Evolutionary conservation across 192 early-diverging fungal species (phyloP).

Genomic region (Phlyctochytrium planicorne): DNA sequence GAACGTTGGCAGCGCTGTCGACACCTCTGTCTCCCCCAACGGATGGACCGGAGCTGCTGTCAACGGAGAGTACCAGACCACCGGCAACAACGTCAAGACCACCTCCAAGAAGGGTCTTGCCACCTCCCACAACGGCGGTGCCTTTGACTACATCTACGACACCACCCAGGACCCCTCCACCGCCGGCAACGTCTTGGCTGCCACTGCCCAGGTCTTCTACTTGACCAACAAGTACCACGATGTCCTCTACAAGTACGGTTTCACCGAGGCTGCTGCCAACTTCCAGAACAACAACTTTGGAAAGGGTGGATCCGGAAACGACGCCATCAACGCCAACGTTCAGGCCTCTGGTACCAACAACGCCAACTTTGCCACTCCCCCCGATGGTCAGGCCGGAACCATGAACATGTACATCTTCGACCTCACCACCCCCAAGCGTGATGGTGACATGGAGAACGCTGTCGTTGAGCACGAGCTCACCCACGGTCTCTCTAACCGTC

Average conservation of each 20-base stretch:
- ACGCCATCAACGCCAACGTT: conserved; percentile 88
- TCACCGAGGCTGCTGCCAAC: conserved; percentile 64
- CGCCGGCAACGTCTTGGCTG: conserved; percentile 24
- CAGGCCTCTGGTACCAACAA: conserved; percentile 93
- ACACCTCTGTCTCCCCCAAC: conserved; percentile 33
- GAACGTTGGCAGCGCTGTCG: conserved; percentile 31
- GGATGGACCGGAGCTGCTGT: conserved; percentile 35
- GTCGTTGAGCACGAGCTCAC: conserved; percentile 59
- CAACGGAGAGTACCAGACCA: conserved; percentile 18
- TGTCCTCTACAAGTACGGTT: conserved; percentile 63
- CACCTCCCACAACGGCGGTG: not conserved
- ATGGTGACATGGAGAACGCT: conserved; percentile 55
- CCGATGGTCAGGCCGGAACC: conserved; percentile 63
- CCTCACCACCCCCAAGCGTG: conserved; percentile 51
- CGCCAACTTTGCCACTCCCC: conserved; percentile 95
- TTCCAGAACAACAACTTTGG: conserved; percentile 75
- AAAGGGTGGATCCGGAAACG: conserved; percentile 71
- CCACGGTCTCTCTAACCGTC: conserved; percentile 62
- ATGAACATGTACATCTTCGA: conserved; percentile 21
- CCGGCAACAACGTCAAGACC: conserved; percentile 32
- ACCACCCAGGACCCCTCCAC: conserved; percentile 6
- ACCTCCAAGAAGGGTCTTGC: conserved; percentile 39
- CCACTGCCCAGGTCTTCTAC: conserved; percentile 34
- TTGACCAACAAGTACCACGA: conserved; percentile 51
- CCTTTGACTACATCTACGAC: conserved; percentile 17